Percentiles rank a stretch among this genome's conserved stretches.
These are phyloP conservation scores for Rubia tinctorum DNA, from an alignment of 305 asterid species.

Conservation along the genomic window DNA sequence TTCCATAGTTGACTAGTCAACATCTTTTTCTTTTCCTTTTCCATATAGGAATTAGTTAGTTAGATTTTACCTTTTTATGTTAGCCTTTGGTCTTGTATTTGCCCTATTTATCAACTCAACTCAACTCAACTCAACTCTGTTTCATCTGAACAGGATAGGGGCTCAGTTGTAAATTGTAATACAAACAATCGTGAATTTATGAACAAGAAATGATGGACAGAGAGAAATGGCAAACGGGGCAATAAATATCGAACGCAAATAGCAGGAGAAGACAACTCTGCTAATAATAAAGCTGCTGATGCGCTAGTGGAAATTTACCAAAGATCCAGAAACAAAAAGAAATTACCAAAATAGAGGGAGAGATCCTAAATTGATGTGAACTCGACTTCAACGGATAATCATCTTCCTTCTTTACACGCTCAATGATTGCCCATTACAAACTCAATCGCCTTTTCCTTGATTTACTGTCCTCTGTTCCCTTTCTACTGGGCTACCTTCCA, in stretches of 20 bases:
- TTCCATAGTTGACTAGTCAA: too few species aligned
- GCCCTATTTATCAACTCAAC: too few species aligned
- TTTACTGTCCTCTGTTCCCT: conserved; percentile 41
- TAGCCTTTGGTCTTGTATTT: too few species aligned
- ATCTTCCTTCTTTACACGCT: conserved; percentile 26
- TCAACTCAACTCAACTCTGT: too few species aligned
- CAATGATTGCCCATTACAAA: conserved; percentile 29
- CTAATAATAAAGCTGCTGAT: conserved; percentile 13
- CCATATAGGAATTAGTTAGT: too few species aligned
- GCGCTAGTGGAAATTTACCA: background rate
- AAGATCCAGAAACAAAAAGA: background rate
- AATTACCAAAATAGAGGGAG: background rate
- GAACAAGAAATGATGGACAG: background rate
- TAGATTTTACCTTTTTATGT: too few species aligned
- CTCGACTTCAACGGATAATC: conserved; percentile 5
- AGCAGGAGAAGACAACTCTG: conserved; percentile 20
- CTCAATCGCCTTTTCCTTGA: conserved; percentile 31
- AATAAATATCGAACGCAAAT: conserved; percentile 27
- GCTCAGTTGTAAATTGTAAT: too few species aligned
- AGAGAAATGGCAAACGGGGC: conserved; percentile 28
- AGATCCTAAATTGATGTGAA: conserved; percentile 14
- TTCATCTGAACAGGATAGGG: too few species aligned
- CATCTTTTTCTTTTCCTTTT: too few species aligned
- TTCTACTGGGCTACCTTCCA: conserved; percentile 25
- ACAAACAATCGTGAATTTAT: too few species aligned